Evolutionary conservation across 2,329 filamentous ascomycete genomes (phyloP), one percentile per base, ranked within the genome.

Genomic region (Aspergillus sp.): DNA sequence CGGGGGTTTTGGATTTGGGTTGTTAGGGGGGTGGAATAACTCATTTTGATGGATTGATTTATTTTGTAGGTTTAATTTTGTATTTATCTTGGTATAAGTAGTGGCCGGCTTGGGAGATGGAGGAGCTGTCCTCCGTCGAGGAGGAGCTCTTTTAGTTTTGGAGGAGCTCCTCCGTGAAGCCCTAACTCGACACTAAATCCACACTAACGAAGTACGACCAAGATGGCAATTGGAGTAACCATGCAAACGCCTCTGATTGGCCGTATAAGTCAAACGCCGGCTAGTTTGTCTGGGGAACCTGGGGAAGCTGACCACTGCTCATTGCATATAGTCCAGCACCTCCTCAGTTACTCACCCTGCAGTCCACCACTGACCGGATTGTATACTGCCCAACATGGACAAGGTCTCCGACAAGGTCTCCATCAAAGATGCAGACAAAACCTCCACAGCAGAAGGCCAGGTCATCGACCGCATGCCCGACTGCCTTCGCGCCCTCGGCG

Each of bases 1-100:
- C 49, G 49, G 2, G 49, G 49, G 26, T 52, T 52, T 24, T 22
- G 20, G 48, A 50, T 30, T 17, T 20, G 58, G 12, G 72, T 77
- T 11, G 69, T 67, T 12, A 56, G 68, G 12, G 71, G 58, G 2
- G 69, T 72, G 24, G 70, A 61, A 53, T 72, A 71, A 49, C 55
- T 55, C 49, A 53, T 59, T 41, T 42, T n/a, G n/a, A n/a, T n/a
- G n/a, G n/a, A n/a, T n/a, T n/a, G n/a, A n/a, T n/a, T n/a, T n/a
- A n/a, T n/a, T n/a, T n/a, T n/a, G n/a, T n/a, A n/a, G n/a, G n/a
- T 64, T 30, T 30, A 9, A 9, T 30, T 30, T 30, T 11, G 26
- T 4, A 11, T 30, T 9, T 30, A 30, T 30, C 4, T 30, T 30
- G 26, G 9, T 30, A 30, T 30, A 30, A 30, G 9, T 11, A 30